Base-by-base conservation (phyloP, 768 basidiomycete genomes). In the Udeniomyces megalosporus region DNA sequence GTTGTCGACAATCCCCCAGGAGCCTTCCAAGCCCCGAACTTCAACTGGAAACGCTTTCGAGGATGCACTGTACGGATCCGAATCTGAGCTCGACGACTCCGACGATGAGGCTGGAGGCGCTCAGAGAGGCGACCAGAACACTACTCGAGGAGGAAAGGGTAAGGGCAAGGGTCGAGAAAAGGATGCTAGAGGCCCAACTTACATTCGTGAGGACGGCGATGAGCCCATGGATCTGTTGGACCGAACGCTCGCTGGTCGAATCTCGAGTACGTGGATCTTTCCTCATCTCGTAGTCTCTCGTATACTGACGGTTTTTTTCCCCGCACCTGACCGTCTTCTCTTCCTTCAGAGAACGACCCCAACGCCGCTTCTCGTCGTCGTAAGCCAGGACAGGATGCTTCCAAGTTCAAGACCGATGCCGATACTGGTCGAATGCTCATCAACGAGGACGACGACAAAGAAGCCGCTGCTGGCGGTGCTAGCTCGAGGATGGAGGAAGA, bases 11-110 rank as follows among this genome's bases (percentile, higher is more conserved):
- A 11, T 58, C 2, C n/a, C n/a, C 14, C 38, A 82, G 82, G 74
- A 68, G 53, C 75, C 76, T 51, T 74, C 74, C 31, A 69, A 61
- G 45, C 44, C 70, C 20, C 82, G 82, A 70, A 77, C 77, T 20
- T 77, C 77, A 5, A 78, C 81, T 38, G 88, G 89, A 17, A 86
- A 91, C 71, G 91, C 92, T 0, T 99, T 97, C 67, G 92, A 99
- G 71, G 92, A 99, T 70, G 88, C 96, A 0, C 77, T 99, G 29
- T 97, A 97, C 71, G 92, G 91, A 46, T 93, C 89, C 70, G 95
- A 97, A 70, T 90, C 88, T 67, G 92, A 96, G 70, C 74, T 85
- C 34, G 85, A 83, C 2, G 83, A 84, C 66, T 72, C 66, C 31
- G 74, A 73, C 45, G 75, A 74, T 34, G 71, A 71, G 24, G 70